Evolutionary conservation across 257 asterid species (phyloP), one percentile per base, ranked within the genome.

Genomic region (Perilla frutescens): DNA sequence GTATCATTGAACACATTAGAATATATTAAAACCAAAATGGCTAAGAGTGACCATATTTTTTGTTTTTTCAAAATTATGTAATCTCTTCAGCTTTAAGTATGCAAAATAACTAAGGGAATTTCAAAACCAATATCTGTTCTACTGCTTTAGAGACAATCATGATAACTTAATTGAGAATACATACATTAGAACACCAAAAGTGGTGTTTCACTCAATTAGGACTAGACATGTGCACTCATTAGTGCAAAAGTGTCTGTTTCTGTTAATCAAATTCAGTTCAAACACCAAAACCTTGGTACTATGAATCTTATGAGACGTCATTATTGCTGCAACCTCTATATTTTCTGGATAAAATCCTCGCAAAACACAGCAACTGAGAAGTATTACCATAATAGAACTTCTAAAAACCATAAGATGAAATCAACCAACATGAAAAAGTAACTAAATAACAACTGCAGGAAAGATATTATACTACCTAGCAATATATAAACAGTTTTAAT

Each of bases 351-450:
- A 36, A 13, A 20, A 20, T 20, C 0, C 26, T 20, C 26, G 26
- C 26, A 1, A 60, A 8, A n/a, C 72, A 15, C 13, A 26, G 37
- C 40, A 55, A 69, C 26, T 26, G 13, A 49, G 51, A 32, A 55
- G 58, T 20, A 20, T 20, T 20, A 20, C 26, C 26, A 20, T 20
- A 20, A 20, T 20, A 66, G 37, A 57, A 50, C 64, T 31, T 43
- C 62, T 5, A 49, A 73, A 62, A 56, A 34, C 57, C 26, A 20
- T 20, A 20, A 20, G 58, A 40, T 15, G 56, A 62, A 40, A n/a
- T 43, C 32, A 71, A 70, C 71, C 74, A 66, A 39, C 49, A 43
- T 14, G 26, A 51, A 43, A 12, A 71, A 6, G 26, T 29, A 14
- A 71, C 48, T 37, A 20, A 13, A 20, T 36, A 37, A 48, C 41